These are phyloP conservation scores for Nigrospora oryzae DNA, from an alignment of 2,329 filamentous ascomycete genomes.

Conservation along the genomic window DNA sequence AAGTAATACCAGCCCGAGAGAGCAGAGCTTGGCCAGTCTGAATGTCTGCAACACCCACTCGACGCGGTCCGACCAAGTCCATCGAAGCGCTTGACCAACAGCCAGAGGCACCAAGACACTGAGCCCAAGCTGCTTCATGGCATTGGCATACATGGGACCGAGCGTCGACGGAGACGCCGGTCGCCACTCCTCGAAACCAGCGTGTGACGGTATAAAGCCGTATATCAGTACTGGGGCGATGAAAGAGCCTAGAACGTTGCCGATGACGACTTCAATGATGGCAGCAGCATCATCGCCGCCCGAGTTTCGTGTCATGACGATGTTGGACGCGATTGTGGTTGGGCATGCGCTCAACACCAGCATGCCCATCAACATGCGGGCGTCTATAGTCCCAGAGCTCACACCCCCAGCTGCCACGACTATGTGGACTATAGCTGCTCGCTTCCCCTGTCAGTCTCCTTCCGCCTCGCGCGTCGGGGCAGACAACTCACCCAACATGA, in stretches of 20 bases:
- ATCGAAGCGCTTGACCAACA: slow-evolving; percentile 52
- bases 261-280: slow-evolving; percentile 61
- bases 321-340: slow-evolving; percentile 65
- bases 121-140: slow-evolving; percentile 61
- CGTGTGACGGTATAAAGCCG: slow-evolving; percentile 44
- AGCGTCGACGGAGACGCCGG: slow-evolving; percentile 43
- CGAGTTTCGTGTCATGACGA: slow-evolving; percentile 63
- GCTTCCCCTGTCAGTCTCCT: slow-evolving; percentile 6
- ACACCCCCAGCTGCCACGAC: slow-evolving; percentile 36
- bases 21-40: slow-evolving; percentile 40
- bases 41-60: slow-evolving; percentile 44
- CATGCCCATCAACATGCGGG: slow-evolving; percentile 58
- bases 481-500: slow-evolving; percentile 42
- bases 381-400: slow-evolving; percentile 49
- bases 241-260: slow-evolving; percentile 62
- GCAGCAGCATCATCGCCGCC: slow-evolving; percentile 59
- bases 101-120: slow-evolving; percentile 57
- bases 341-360: slow-evolving; percentile 60
- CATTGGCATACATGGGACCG: slow-evolving; percentile 53
- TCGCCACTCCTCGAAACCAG: slow-evolving; percentile 49
- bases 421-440: slow-evolving; percentile 34
- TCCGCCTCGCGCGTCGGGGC: background rate
- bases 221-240: slow-evolving; percentile 56
- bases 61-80: slow-evolving; percentile 39
- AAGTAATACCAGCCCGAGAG: slow-evolving; percentile 35